Evolutionary conservation across 1,284 basidiomycete species (phyloP).

Genomic region (Papiliotrema flavescens): DNA sequence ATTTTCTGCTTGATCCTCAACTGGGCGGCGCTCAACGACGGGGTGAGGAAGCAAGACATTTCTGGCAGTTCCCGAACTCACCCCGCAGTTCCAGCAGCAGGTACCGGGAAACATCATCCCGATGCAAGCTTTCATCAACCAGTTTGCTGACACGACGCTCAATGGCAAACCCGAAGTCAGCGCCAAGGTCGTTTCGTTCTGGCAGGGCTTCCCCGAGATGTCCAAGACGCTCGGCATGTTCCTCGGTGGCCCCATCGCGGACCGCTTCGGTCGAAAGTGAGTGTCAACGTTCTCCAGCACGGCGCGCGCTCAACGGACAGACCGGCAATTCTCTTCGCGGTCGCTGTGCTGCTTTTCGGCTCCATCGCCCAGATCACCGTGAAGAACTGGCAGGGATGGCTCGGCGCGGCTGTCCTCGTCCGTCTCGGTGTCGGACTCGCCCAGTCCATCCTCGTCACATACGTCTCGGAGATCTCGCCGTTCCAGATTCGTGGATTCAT

Average conservation of each 20-base stretch:
- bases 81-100: slow-evolving; percentile 23
- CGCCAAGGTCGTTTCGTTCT: slow-evolving; percentile 21
- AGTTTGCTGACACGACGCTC: slow-evolving; percentile 17
- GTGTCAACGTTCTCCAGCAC: not conserved
- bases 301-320: slow-evolving; percentile 1
- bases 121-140: slow-evolving; percentile 15
- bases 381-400: slow-evolving; percentile 20
- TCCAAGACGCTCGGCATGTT: slow-evolving; percentile 26
- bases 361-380: slow-evolving; percentile 20
- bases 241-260: slow-evolving; percentile 12
- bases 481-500: slow-evolving; percentile 26
- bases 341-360: slow-evolving; percentile 16
- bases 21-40: slow-evolving; percentile 26
- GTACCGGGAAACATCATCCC: slow-evolving; percentile 24
- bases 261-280: slow-evolving; percentile 25
- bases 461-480: slow-evolving; percentile 23
- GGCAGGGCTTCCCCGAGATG: slow-evolving; percentile 25
- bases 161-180: slow-evolving; percentile 16
- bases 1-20: slow-evolving; percentile 17
- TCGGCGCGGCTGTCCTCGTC: slow-evolving; percentile 17
- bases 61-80: not conserved
- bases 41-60: too few species aligned
- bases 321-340: slow-evolving; percentile 11
- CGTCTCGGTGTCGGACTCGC: slow-evolving; percentile 22
- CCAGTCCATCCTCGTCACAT: slow-evolving; percentile 21